Evolutionary conservation across 2,329 filamentous ascomycete genomes (phyloP), one percentile per base, ranked within the genome.

Genomic region (Sporothrix sp.): DNA sequence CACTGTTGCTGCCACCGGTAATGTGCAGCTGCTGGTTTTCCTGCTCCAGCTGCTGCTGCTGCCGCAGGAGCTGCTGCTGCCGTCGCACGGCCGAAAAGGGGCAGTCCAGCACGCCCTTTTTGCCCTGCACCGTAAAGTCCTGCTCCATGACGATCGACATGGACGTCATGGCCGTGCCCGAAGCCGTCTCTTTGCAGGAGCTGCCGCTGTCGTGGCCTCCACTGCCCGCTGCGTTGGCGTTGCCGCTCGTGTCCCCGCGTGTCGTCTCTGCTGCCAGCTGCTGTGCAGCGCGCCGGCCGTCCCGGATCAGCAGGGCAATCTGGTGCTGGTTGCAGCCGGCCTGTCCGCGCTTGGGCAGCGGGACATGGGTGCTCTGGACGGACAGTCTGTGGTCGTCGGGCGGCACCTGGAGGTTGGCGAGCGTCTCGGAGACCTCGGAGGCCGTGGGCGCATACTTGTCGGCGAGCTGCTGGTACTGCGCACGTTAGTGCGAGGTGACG

Each of bases 71-170:
- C 27, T 54, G 52, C 45, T 52, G 38, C n/a, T 46, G 28, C 43
- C 60, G 64, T 59, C 62, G 68, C 64, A 66, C 59, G 60, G 72
- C 67, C 53, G 72, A 82, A 66, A 95, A 95, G 0, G 90, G 90
- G 67, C 90, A 96, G 58, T 80, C 79, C 47, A 96, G 71, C 56
- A 78, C 78, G 59, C 89, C 87, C 60, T 85, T 87, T 61, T 81
- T 87, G 54, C 90, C 90, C 63, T 83, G 74, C 30, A 90, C 85
- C 16, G 90, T 96, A 61, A 95, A 96, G 67, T 96, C 90, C 68
- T 85, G 85, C 69, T 95, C 90, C 62, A 95, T 70, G 33, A 79
- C 74, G 45, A 78, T 81, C 48, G 81, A 81, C 63, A 78, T 72
- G 54, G 81, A 77, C 16, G 80, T 81, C 62, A 68, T 66, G 48